Evolutionary conservation across 345 rosid species (phyloP), one percentile per base, ranked within the genome.

Genomic region (Eucalyptus albens): DNA sequence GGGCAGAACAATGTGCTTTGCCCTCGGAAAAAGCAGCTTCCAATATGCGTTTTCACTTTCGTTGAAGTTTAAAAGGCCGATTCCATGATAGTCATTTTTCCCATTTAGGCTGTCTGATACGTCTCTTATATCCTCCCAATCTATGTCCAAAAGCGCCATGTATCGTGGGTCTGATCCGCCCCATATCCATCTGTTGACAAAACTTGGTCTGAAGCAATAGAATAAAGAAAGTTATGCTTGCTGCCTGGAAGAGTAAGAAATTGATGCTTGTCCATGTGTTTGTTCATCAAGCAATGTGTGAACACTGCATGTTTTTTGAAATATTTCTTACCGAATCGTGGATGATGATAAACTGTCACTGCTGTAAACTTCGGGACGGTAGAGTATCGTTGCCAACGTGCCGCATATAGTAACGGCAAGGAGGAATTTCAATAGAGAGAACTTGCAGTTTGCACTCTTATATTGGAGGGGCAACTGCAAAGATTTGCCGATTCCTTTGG

Each of bases 21-120:
- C 93, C 88, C 94, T 94, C 15, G 94, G 91, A 55, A 93, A 60
- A 29, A 94, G 91, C 65, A 94, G 94, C 92, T 90, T 96, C 99
- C 99, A 98, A 13, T 91, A 90, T 65, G 53, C 85, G 47, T 96
- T 91, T 92, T 98, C 99, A 67, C 88, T 92, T 2, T 87, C 89
- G 88, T 98, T 93, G 60, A 98, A 98, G 89, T 98, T 97, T 60
- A 97, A 88, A 89, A 98, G 93, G 49, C 98, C 99, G 89, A 98
- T 94, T 55, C 96, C 96, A 53, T 91, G 96, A 91, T 91, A 91
- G 40, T 40, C 91, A 90, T 91, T 51, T 88, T 86, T 87, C 86
- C 89, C 93, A 93, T 40, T 92, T 83, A n/a, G 95, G 88, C 89
- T 89, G 91, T 92, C 93, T 49, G 94, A 89, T 87, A 92, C 90